phyloP scores from a whole-genome alignment of 352 stramenopile genomes.

The Phytopythium helicoides region DNA sequence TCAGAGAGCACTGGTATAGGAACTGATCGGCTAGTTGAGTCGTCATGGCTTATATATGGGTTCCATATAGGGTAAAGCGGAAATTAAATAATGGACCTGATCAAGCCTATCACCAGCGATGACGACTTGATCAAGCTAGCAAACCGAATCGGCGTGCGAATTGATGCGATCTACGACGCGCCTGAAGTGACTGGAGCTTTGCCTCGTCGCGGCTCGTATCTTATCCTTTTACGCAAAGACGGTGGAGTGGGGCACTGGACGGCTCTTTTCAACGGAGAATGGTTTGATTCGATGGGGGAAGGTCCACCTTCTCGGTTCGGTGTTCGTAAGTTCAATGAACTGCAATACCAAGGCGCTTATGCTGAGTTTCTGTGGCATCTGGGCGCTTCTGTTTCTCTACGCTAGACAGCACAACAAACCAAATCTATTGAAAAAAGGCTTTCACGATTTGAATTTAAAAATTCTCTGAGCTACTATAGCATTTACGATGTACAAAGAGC shows the following conservation, averaged over 20 bases:
- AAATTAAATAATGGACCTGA: constrained; percentile 1
- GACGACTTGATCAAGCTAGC: neutral
- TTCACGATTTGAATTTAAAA: constrained; percentile 17
- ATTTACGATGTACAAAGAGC: constrained; percentile 8
- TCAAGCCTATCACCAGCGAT: neutral
- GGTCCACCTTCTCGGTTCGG: constrained; percentile 9
- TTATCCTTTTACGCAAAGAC: constrained; percentile 8
- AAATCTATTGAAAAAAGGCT: constrained; percentile 7
- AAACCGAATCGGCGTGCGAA: neutral
- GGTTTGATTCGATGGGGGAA: constrained; percentile 14
- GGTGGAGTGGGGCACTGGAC: constrained; percentile 13
- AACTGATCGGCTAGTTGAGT: constrained; percentile 2
- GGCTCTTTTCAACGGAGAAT: constrained; percentile 7
- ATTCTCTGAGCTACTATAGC: constrained; percentile 18
- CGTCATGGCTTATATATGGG: neutral
- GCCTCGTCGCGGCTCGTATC: constrained; percentile 7
- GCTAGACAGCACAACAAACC: constrained; percentile 11
- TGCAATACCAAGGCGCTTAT: constrained; percentile 10
- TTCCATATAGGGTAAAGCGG: neutral
- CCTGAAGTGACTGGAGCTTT: constrained; percentile 4
- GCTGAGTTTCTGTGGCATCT: constrained; percentile 11
- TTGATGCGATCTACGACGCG: neutral
- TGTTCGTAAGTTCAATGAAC: constrained; percentile 9
- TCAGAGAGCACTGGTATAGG: neutral
- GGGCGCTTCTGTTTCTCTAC: constrained; percentile 12